Percentiles rank a stretch among this genome's conserved stretches.
Evolutionary conservation across 2,329 filamentous ascomycete species (phyloP).

Genomic region (Pseudogymnoascus verrucosus): DNA sequence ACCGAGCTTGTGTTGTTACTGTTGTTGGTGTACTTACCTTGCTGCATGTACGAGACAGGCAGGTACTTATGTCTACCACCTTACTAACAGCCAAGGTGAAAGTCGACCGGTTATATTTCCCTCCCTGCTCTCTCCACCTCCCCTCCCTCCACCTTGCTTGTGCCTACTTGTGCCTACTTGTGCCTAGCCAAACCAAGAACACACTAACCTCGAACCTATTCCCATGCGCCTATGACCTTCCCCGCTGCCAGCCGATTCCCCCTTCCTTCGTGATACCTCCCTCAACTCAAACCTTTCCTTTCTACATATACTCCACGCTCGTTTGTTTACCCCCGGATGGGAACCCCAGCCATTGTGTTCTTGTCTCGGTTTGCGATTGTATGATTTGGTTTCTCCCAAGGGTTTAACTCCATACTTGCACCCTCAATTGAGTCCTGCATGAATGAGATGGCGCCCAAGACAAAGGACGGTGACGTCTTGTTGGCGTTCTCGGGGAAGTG

Average conservation of each 20-base stretch:
- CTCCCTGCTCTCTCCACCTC: not conserved
- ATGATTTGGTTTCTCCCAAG: not conserved
- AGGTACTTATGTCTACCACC: not conserved
- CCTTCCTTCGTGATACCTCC: not conserved
- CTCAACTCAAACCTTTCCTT: not conserved
- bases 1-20: not conserved
- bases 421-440: not conserved
- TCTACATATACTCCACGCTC: constrained; percentile 1
- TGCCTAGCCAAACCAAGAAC: not conserved
- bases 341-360: not conserved
- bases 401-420: not conserved
- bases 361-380: not conserved
- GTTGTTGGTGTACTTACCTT: not conserved
- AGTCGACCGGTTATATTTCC: not conserved
- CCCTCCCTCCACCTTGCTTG: not conserved
- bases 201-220: not conserved
- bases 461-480: constrained; percentile 56
- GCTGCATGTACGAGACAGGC: too few species aligned
- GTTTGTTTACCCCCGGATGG: not conserved
- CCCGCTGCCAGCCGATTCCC: not conserved
- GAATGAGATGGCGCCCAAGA: constrained; percentile 41
- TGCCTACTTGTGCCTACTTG: not conserved
- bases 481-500: constrained; percentile 73
- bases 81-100: not conserved
- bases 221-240: not conserved